phyloP scores from a whole-genome alignment of 208 protist genomes.

The Lotmaria passim region DNA sequence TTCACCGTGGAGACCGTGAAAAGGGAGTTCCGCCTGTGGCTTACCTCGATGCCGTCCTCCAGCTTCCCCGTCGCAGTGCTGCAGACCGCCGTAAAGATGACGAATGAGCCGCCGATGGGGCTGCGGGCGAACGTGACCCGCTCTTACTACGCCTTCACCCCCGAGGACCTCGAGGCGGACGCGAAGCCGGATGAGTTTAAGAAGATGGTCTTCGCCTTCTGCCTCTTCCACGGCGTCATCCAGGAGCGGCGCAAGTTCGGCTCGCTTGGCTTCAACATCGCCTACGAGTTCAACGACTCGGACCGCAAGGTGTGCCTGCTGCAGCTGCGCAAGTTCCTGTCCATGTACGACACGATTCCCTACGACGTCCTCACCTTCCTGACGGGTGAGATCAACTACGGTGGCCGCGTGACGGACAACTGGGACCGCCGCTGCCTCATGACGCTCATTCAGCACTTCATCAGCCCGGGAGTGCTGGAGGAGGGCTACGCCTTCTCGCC shows the following conservation, averaged over 20 bases:
- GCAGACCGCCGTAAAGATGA: slow-evolving; percentile 98
- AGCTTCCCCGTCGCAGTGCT: slow-evolving; percentile 98
- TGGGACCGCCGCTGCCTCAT: slow-evolving; percentile 95
- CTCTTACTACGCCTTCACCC: slow-evolving; percentile 93
- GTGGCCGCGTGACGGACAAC: slow-evolving; percentile 97
- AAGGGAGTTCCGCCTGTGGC: slow-evolving; percentile 98
- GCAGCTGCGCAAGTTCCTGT: slow-evolving; percentile 93
- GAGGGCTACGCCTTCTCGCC: slow-evolving; percentile 92
- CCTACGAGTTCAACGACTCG: slow-evolving; percentile 97
- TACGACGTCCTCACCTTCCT: slow-evolving; percentile 95
- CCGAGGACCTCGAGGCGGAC: slow-evolving; percentile 86
- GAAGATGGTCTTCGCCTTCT: slow-evolving; percentile 93
- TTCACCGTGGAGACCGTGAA: slow-evolving; percentile 94
- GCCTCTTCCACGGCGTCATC: slow-evolving; percentile 95
- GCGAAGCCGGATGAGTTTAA: slow-evolving; percentile 89
- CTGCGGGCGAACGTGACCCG: slow-evolving; percentile 96
- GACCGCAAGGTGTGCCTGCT: slow-evolving; percentile 93
- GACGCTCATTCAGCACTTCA: slow-evolving; percentile 95
- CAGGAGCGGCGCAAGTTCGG: slow-evolving; percentile 96
- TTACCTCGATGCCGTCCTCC: slow-evolving; percentile 97
- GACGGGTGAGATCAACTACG: slow-evolving; percentile 97
- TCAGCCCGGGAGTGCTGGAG: slow-evolving; percentile 85
- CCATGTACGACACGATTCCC: slow-evolving; percentile 92
- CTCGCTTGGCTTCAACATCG: slow-evolving; percentile 96
- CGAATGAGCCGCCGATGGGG: slow-evolving; percentile 98